Conservation (phyloP, 2,329 filamentous ascomycete genomes). For the Verticillium albo-atrum region DNA sequence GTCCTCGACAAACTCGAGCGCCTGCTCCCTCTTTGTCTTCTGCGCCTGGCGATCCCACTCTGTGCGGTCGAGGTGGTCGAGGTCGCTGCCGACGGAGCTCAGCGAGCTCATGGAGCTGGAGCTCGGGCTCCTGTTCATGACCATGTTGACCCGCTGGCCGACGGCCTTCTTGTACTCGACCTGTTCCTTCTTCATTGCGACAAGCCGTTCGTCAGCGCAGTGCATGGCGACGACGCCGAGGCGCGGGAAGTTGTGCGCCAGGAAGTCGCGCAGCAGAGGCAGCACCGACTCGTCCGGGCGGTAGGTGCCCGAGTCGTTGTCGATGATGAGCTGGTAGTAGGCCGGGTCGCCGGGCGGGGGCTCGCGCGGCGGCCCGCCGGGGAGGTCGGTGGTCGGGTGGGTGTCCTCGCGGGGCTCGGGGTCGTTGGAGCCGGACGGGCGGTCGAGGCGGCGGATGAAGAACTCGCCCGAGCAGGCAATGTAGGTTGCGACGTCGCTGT, state of each 20-base stretch:
- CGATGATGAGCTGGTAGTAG: slow-evolving; percentile 82
- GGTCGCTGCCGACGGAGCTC: slow-evolving; percentile 48
- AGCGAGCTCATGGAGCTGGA: slow-evolving; percentile 32
- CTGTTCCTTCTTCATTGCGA: slow-evolving; percentile 72
- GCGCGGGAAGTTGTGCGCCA: slow-evolving; percentile 71
- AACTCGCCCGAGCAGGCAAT: slow-evolving; percentile 93
- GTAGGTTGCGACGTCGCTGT: slow-evolving; percentile 86
- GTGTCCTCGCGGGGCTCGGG: slow-evolving; percentile 39
- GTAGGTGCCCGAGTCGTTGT: slow-evolving; percentile 94
- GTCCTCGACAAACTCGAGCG: slow-evolving; percentile 46
- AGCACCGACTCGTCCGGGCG: slow-evolving; percentile 76
- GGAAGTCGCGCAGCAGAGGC: slow-evolving; percentile 64
- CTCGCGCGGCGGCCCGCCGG: slow-evolving; percentile 39
- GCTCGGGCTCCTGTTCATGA: slow-evolving; percentile 52
- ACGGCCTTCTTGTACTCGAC: slow-evolving; percentile 66
- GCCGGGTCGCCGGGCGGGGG: slow-evolving; percentile 41
- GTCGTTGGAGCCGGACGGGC: slow-evolving; percentile 38
- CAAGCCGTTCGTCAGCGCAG: slow-evolving; percentile 72
- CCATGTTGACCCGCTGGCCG: slow-evolving; percentile 46
- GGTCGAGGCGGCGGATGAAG: slow-evolving; percentile 68
- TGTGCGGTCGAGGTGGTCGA: slow-evolving; percentile 36
- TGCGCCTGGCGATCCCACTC: not conserved
- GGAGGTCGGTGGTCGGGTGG: slow-evolving; percentile 43
- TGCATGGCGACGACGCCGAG: slow-evolving; percentile 70
- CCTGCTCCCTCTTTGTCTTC: slow-evolving; percentile 49